phyloP scores from a whole-genome alignment of 1,139 yeast genomes.

The Yamadazyma kanchanaburiensis region DNA sequence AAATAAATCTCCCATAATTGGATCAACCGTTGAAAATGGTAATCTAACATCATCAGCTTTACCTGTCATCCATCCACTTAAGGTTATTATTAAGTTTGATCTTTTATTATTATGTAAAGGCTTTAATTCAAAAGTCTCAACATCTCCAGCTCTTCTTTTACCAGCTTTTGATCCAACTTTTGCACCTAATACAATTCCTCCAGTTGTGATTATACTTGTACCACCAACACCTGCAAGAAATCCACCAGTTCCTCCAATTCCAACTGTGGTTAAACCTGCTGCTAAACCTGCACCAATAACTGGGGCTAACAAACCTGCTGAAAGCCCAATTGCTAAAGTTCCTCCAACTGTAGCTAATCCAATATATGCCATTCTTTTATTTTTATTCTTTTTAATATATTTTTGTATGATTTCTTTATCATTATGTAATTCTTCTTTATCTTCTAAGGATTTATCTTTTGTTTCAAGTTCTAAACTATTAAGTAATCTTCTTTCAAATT shows the following conservation, averaged over 20 bases:
- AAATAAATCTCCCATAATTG: conserved; percentile 94
- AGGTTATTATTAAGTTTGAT: conserved; percentile 83
- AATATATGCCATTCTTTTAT: conserved; percentile 75
- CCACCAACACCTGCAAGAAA: conserved; percentile 98
- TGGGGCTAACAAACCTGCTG: conserved; percentile 95
- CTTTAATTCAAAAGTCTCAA: conserved; percentile 86
- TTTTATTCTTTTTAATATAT: conserved; percentile 62
- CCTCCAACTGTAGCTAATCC: conserved; percentile 99
- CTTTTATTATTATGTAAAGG: conserved; percentile 91
- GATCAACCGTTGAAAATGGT: conserved; percentile 95
- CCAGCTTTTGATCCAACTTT: conserved; percentile 85
- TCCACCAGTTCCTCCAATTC: conserved; percentile 87
- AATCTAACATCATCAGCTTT: conserved; percentile 92
- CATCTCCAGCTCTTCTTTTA: conserved; percentile 84
- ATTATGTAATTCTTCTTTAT: conserved; percentile 69
- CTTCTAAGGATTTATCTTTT: conserved; percentile 45
- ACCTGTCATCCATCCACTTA: conserved; percentile 98
- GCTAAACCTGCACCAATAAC: conserved; percentile 98
- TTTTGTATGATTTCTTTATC: conserved; percentile 69
- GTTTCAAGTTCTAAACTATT: conserved; percentile 88
- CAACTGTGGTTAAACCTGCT: conserved; percentile 93
- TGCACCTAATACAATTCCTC: conserved; percentile 91
- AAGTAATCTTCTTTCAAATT: conserved; percentile 87
- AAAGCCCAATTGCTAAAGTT: conserved; percentile 85
- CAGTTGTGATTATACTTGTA: conserved; percentile 87